Percentiles rank a stretch among this genome's conserved stretches.
Evolutionary conservation across 2,329 filamentous ascomycete species (phyloP).

Genomic region (Chaetomium sp.): DNA sequence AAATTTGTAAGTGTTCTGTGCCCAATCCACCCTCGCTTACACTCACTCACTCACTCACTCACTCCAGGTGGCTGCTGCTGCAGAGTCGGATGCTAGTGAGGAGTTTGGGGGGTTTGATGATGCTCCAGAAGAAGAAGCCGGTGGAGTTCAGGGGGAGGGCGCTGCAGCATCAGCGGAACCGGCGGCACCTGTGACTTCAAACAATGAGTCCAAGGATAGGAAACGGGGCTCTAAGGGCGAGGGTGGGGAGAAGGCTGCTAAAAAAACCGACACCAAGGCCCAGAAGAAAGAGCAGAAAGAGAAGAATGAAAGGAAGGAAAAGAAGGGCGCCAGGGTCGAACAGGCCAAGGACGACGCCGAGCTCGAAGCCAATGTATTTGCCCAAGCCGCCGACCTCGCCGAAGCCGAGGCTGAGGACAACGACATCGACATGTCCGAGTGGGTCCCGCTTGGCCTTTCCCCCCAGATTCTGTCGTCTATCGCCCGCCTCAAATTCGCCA

Average conservation of each 20-base stretch:
- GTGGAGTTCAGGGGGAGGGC: constrained; percentile 18
- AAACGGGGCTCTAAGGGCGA: constrained; percentile 27
- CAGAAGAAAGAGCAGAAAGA: constrained; percentile 39
- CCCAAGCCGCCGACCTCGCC: constrained; percentile 56
- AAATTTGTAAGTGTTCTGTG: constrained; percentile 53
- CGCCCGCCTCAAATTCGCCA: constrained; percentile 75
- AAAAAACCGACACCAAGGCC: constrained; percentile 37
- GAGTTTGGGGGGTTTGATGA: constrained; percentile 42
- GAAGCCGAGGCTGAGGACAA: constrained; percentile 53
- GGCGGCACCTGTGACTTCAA: constrained; percentile 5
- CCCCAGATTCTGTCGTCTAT: constrained; percentile 71
- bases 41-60: background rate
- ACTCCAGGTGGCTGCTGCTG: constrained; percentile 37
- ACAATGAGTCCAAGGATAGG: constrained; percentile 36
- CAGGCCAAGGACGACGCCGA: constrained; percentile 43
- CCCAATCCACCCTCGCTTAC: constrained; percentile 24
- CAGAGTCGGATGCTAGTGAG: constrained; percentile 34
- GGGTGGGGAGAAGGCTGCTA: constrained; percentile 24
- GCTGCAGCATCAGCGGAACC: background rate
- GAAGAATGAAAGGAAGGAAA: constrained; percentile 32
- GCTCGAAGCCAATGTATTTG: constrained; percentile 55
- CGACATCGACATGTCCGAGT: constrained; percentile 74
- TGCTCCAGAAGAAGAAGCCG: constrained; percentile 22
- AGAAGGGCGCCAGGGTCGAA: constrained; percentile 41
- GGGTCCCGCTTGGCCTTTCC: constrained; percentile 75